These are phyloP conservation scores for Balamuthia mandrillaris DNA, from an alignment of 208 protist genomes.

Conservation along the genomic window DNA sequence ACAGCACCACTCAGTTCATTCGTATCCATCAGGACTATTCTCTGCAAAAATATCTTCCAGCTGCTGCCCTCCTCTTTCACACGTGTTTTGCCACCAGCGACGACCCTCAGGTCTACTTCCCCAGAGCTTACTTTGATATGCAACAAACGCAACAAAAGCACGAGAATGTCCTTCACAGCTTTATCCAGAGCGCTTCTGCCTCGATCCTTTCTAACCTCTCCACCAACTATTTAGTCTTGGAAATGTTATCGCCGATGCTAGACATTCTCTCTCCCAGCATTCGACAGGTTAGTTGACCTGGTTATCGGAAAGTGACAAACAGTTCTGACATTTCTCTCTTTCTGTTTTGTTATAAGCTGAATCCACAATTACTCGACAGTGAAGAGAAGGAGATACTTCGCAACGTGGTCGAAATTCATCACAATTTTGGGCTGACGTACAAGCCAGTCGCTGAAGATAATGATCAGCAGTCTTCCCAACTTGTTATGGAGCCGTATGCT, in stretches of 20 bases:
- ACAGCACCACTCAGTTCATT: no score
- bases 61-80: no score
- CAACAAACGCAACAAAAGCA: background rate
- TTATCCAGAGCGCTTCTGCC: background rate
- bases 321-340: no score
- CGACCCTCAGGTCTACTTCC: no score
- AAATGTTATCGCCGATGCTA: background rate
- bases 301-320: background rate
- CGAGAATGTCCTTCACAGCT: constrained; percentile 6
- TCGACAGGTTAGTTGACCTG: background rate
- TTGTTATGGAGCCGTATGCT: background rate
- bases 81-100: no score
- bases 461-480: background rate
- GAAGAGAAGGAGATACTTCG: background rate
- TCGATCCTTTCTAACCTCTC: background rate
- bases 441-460: background rate
- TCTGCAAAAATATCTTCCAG: no score
- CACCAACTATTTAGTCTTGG: background rate
- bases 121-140: background rate
- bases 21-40: no score
- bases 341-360: no score
- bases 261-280: constrained; percentile 29
- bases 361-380: background rate
- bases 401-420: background rate
- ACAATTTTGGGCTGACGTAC: background rate